Evolutionary conservation across 306 rosid genomes (phyloP).

Genomic region (Dicorynia guianensis): DNA sequence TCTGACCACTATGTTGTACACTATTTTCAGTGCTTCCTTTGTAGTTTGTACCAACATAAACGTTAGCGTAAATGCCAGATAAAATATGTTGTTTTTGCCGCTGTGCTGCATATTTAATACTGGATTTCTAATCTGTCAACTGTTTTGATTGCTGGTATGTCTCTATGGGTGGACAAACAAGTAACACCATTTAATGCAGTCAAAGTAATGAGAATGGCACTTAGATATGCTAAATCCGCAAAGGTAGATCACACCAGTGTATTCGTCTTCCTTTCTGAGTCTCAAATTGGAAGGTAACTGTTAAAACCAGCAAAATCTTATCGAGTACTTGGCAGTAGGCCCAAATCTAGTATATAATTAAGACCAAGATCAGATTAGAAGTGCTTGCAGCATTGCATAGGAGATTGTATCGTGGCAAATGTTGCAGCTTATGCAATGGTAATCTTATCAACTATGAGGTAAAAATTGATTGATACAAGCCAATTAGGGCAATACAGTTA

Average conservation of each 20-base stretch:
- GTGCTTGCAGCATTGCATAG: neutral
- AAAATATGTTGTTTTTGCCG: neutral
- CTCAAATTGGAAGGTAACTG: neutral
- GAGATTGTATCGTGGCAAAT: slow-evolving; percentile 27
- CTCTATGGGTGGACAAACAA: neutral
- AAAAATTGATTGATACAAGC: slow-evolving; percentile 50
- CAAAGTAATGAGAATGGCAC: too few species aligned
- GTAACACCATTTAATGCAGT: neutral
- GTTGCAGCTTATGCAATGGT: slow-evolving; percentile 39
- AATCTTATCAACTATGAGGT: slow-evolving; percentile 43
- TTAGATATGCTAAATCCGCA: too few species aligned
- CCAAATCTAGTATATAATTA: neutral
- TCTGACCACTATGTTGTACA: neutral
- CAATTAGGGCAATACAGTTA: slow-evolving; percentile 35
- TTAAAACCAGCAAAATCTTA: slow-evolving; percentile 1
- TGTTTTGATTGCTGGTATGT: neutral
- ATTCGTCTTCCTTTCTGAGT: too few species aligned
- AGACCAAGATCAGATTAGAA: neutral
- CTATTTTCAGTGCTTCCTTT: neutral
- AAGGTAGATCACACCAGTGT: neutral
- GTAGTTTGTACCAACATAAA: too few species aligned
- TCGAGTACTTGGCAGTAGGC: neutral
- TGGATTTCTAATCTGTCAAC: too few species aligned
- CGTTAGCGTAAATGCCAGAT: too few species aligned
- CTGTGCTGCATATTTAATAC: neutral